Conservation (phyloP, 2,329 filamentous ascomycete genomes). For the Nemania abortiva region DNA sequence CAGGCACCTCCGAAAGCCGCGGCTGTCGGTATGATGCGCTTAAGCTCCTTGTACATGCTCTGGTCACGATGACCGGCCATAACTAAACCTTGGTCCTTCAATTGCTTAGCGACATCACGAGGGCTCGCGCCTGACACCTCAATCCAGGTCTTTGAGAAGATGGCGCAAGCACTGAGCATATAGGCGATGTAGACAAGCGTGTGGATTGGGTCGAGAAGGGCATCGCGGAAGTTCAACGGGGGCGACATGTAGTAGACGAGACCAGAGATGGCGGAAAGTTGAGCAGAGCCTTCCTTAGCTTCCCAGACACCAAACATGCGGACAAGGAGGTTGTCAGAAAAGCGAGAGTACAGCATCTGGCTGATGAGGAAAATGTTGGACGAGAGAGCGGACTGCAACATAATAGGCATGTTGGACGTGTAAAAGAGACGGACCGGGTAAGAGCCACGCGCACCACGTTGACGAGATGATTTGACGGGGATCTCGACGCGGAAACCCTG, state of each 20-base stretch:
- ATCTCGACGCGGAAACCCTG: slow-evolving; percentile 99
- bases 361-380: slow-evolving; percentile 99
- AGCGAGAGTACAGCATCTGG: slow-evolving; percentile 99
- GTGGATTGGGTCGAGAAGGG: slow-evolving; percentile 95
- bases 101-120: slow-evolving; percentile 97
- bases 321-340: slow-evolving; percentile 98
- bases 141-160: slow-evolving; percentile 99
- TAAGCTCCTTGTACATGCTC: slow-evolving; percentile 99
- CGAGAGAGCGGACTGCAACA: slow-evolving; percentile 98
- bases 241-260: slow-evolving; percentile 99
- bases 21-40: slow-evolving; percentile 98
- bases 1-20: slow-evolving; percentile 98
- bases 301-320: slow-evolving; percentile 99
- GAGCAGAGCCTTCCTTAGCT: slow-evolving; percentile 92
- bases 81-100: slow-evolving; percentile 99
- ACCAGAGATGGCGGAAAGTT: slow-evolving; percentile 93
- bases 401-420: slow-evolving; percentile 99
- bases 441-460: slow-evolving; percentile 97
- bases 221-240: slow-evolving; percentile 96
- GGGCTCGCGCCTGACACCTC: slow-evolving; percentile 98
- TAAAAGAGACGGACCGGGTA: slow-evolving; percentile 99
- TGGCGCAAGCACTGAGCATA: slow-evolving; percentile 96
- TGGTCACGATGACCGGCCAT: slow-evolving; percentile 99
- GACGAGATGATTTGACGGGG: slow-evolving; percentile 98
- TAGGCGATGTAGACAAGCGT: slow-evolving; percentile 95